Base-by-base conservation (phyloP, 371 early-diverging fungal genomes). In the Apophysomyces trapeziformis region DNA sequence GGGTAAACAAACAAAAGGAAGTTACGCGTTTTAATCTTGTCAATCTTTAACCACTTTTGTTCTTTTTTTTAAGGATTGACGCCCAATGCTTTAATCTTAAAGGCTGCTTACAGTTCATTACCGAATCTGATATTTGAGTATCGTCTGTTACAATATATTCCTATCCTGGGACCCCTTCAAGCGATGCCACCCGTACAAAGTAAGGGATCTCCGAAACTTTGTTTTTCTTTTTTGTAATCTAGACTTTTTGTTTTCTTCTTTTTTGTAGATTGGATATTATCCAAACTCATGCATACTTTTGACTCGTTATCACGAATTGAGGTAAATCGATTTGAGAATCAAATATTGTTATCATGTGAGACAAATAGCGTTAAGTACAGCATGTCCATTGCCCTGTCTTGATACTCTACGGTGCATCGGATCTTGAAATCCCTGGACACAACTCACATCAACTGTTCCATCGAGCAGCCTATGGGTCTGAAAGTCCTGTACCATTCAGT, bases 21-120 rank as follows among this genome's bases (percentile, higher is more conserved):
- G 12, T 37, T 16, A 1, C 18, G 7, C 26, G 26, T 26, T 26
- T 2, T 26, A 18, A 43, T 14, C 0, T 57, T 61, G 5, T 18
- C 7, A n/a, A 54, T 26, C 7, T 35, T 11, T 11, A 11, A 41
- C 41, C n/a, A 36, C 38, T 50, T 38, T 13, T 39, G 16, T 58
- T 57, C 9, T 38, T 36, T 35, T 16, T 37, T 67, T 11, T 9
- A 38, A 75, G 80, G 76, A 7, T 58, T 39, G 6, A 71, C 79
- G 9, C 74, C 76, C 2, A 77, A 77, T 35, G 62, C 76, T 4
- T 63, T 82, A 64, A 77, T 82, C 54, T 64, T 82, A 35, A 68
- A 79, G 65, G 82, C 82, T 32, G 76, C 79, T 5, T 82, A 79
- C 47, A 77, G 76, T 58, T 79, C 79, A 12, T 65, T 82, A 38